Conservation (phyloP, 1,284 basidiomycete genomes). For the Sanguinoderma infundibulare region DNA sequence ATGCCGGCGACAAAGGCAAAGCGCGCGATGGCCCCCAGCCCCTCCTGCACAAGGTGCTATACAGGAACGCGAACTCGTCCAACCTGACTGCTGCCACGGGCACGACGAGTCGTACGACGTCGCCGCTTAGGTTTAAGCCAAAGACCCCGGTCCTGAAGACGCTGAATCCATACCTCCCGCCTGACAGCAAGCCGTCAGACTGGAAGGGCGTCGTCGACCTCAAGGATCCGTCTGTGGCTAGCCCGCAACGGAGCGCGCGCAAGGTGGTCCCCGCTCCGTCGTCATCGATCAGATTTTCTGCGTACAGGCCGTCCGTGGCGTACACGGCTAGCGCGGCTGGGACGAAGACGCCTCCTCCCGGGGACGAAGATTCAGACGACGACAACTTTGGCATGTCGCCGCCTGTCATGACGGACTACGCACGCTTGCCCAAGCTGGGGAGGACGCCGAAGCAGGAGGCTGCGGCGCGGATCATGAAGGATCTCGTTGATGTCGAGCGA, state of each 20-base stretch:
- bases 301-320: constrained; percentile 23
- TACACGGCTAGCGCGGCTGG: constrained; percentile 15
- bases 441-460: constrained; percentile 67
- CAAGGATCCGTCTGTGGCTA: constrained; percentile 55
- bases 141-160: constrained; percentile 60
- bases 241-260: constrained; percentile 24
- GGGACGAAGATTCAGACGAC: constrained; percentile 49
- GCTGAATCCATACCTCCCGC: constrained; percentile 66
- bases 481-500: constrained; percentile 48
- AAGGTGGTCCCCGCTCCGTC: constrained; percentile 17
- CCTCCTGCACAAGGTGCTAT: constrained; percentile 53
- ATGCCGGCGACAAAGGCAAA: constrained; percentile 44
- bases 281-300: constrained; percentile 32
- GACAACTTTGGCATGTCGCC: constrained; percentile 86
- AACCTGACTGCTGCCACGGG: constrained; percentile 25
- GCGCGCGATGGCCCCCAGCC: constrained; percentile 43
- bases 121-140: constrained; percentile 51
- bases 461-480: constrained; percentile 65
- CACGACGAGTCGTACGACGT: constrained; percentile 32
- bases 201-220: constrained; percentile 83
- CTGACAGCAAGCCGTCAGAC: constrained; percentile 50
- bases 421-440: constrained; percentile 61
- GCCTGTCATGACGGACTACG: constrained; percentile 84
- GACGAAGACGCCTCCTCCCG: constrained; percentile 31
- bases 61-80: constrained; percentile 42